Conservation (phyloP, 2,329 filamentous ascomycete genomes). For the Fusarium coffeatum region DNA sequence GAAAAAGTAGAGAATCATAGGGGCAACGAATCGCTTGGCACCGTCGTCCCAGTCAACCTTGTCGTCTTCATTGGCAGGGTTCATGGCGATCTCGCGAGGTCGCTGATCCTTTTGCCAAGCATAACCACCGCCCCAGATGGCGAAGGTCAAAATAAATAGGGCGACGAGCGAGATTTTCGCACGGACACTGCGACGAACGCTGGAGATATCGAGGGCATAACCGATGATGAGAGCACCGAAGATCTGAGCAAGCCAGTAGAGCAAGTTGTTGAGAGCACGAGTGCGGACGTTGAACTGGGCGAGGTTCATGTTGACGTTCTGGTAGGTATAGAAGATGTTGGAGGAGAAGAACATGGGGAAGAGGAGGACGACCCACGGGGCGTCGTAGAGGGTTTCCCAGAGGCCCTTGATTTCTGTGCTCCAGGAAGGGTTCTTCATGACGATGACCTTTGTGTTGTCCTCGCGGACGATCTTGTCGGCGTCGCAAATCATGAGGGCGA, state of each 20-base stretch:
- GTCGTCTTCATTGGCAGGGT: constrained; percentile 49
- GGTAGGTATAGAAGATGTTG: constrained; percentile 68
- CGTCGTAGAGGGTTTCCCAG: constrained; percentile 57
- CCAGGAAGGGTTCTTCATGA: constrained; percentile 52
- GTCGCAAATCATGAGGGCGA: constrained; percentile 61
- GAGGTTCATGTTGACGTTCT: constrained; percentile 67
- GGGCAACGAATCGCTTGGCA: constrained; percentile 65
- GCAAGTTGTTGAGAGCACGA: constrained; percentile 64
- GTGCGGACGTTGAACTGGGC: constrained; percentile 66
- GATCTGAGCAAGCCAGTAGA: constrained; percentile 69
- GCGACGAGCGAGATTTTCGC: constrained; percentile 60
- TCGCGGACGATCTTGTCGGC: constrained; percentile 56
- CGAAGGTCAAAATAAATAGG: constrained; percentile 62
- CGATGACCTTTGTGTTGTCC: constrained; percentile 53
- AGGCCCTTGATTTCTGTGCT: constrained; percentile 52
- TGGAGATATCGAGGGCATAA: constrained; percentile 57
- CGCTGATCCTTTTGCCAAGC: constrained; percentile 70
- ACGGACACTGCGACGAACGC: constrained; percentile 57
- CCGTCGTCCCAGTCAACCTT: constrained; percentile 59
- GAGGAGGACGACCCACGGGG: constrained; percentile 51
- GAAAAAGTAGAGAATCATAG: constrained; percentile 77
- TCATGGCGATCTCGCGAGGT: constrained; percentile 55
- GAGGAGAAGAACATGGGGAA: constrained; percentile 67
- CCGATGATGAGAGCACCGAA: constrained; percentile 63
- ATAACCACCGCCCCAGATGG: constrained; percentile 71